Base-by-base conservation (phyloP, 805 yeast genomes). In the Candida parachauliodes region DNA sequence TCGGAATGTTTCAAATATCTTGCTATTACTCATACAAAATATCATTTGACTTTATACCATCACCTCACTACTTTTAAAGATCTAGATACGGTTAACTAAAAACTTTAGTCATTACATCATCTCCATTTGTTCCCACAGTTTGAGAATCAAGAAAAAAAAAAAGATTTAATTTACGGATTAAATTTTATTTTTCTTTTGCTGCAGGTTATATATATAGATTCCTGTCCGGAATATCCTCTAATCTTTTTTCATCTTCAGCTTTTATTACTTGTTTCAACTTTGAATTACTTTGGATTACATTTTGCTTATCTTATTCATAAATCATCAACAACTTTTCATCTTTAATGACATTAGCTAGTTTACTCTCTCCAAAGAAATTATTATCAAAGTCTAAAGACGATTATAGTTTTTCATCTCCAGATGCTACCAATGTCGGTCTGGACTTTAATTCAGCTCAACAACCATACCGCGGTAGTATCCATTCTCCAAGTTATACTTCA, bases 381-480 rank as follows among this genome's bases (percentile, higher is more conserved):
- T n/a, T 12, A 17, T 23, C 35, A 23, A 32, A 32, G 12, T 31
- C 34, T 15, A 31, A n/a, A 10, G 27, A 31, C 24, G 24, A 21
- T 8, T 21, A 7, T 7, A 21, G 30, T 27, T 27, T 18, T 8
- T 8, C 9, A 28, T 12, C 16, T 8, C 30, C 5, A 28, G 11
- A 27, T 16, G 30, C 10, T 15, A n/a, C n/a, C n/a, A n/a, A n/a
- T n/a, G n/a, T n/a, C n/a, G n/a, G n/a, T n/a, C n/a, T n/a, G n/a
- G n/a, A n/a, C n/a, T n/a, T n/a, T n/a, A n/a, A n/a, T n/a, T n/a
- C n/a, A n/a, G n/a, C n/a, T n/a, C n/a, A n/a, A n/a, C n/a, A n/a
- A n/a, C n/a, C n/a, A n/a, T 37, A 37, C 19, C 30, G 32, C 16
- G 41, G 41, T 8, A 20, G 23, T 22, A 17, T 37, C 8, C 19